phyloP scores from a whole-genome alignment of 805 yeast species.

The Saccharomyces eubayanus region DNA sequence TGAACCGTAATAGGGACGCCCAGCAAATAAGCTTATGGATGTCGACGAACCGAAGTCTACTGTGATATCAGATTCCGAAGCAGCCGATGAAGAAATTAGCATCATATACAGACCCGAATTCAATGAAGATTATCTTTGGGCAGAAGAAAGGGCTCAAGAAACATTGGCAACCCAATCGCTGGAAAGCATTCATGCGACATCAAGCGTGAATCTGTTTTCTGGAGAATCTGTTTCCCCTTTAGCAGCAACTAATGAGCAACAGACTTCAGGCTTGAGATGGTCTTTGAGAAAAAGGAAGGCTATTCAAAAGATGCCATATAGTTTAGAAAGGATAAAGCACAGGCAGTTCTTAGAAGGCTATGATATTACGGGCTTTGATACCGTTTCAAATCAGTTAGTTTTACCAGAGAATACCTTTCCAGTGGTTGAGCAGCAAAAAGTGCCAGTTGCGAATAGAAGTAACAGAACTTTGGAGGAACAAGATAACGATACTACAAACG shows the following conservation, averaged over 20 bases:
- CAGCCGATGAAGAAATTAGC: conserved; percentile 12
- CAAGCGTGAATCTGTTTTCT: not conserved
- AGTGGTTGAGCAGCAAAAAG: not conserved
- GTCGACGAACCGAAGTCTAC: conserved; percentile 5
- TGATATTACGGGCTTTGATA: conserved; percentile 22
- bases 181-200: not conserved
- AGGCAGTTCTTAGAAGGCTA: conserved; percentile 25
- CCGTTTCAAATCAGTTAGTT: conserved; percentile 13
- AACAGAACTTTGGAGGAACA: not conserved
- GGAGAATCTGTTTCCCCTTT: not conserved
- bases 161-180: not conserved
- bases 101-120: not conserved
- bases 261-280: conserved; percentile 5
- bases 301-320: conserved; percentile 31
- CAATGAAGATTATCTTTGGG: not conserved
- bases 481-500: not conserved
- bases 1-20: conserved; percentile 7
- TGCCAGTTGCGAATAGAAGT: not conserved
- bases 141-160: not conserved
- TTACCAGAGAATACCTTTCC: conserved; percentile 8
- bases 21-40: not conserved
- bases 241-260: not conserved
- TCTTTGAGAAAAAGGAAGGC: conserved; percentile 28
- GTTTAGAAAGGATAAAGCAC: conserved; percentile 28
- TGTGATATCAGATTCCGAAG: conserved; percentile 24